phyloP scores from a whole-genome alignment of 2,329 filamentous ascomycete genomes.

The Tetracladium maxilliforme region DNA sequence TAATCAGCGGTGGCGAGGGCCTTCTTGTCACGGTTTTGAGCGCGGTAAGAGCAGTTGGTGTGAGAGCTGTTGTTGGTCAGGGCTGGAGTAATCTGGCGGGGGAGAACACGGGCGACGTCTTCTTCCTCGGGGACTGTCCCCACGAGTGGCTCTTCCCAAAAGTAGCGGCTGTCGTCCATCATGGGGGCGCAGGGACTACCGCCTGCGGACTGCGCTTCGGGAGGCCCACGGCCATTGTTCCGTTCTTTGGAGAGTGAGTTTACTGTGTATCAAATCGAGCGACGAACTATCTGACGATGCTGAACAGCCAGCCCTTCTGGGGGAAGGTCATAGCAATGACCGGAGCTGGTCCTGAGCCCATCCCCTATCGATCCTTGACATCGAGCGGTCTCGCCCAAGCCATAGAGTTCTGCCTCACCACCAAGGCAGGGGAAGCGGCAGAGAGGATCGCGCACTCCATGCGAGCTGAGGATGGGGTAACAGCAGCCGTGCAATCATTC shows the following conservation, averaged over 20 bases:
- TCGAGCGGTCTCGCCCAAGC: constrained; percentile 46
- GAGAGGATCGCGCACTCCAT: constrained; percentile 37
- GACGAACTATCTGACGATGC: constrained; percentile 1
- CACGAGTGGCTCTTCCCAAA: constrained; percentile 43
- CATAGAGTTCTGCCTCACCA: constrained; percentile 42
- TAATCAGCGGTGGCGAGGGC: constrained; percentile 30
- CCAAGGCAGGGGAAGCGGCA: constrained; percentile 37
- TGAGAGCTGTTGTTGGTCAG: constrained; percentile 35
- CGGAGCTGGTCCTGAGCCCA: constrained; percentile 54
- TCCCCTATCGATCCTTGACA: constrained; percentile 52
- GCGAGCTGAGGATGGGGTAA: constrained; percentile 44
- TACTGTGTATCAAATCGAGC: not conserved
- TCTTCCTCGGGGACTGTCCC: constrained; percentile 37
- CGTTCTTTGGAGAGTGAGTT: constrained; percentile 36
- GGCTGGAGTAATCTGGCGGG: constrained; percentile 34
- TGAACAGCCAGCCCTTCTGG: constrained; percentile 53
- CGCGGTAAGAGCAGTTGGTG: constrained; percentile 28
- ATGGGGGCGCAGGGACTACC: constrained; percentile 44
- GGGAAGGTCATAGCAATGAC: constrained; percentile 57
- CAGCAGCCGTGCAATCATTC: constrained; percentile 48
- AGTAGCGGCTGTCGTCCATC: constrained; percentile 39
- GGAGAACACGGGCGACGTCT: constrained; percentile 18
- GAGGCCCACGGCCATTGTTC: constrained; percentile 35
- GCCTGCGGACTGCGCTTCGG: constrained; percentile 35
- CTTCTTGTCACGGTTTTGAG: constrained; percentile 28